These are phyloP conservation scores for Pezicula carpinea DNA, from an alignment of 2,329 filamentous ascomycete species.

Conservation along the genomic window DNA sequence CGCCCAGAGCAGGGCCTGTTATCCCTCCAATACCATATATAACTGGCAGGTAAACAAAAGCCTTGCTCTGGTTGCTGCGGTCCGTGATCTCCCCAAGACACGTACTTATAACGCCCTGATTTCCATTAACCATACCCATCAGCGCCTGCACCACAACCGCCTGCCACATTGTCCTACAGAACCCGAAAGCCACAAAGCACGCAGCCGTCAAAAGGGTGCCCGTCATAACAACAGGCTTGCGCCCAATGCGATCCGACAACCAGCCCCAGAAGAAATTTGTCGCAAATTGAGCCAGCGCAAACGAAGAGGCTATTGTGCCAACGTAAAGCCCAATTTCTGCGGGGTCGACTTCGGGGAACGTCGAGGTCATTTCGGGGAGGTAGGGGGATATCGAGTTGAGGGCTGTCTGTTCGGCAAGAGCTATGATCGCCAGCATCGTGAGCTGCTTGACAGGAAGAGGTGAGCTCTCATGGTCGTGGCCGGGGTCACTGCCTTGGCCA, in stretches of 20 bases:
- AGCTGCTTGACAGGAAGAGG: constrained; percentile 82
- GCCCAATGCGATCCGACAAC: constrained; percentile 71
- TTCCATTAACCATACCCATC: constrained; percentile 93
- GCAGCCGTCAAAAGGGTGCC: constrained; percentile 78
- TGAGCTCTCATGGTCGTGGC: constrained; percentile 36
- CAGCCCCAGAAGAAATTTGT: constrained; percentile 93
- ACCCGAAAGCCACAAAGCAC: constrained; percentile 83
- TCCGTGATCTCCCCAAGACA: constrained; percentile 94
- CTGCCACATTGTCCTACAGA: constrained; percentile 79
- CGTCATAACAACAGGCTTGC: constrained; percentile 76
- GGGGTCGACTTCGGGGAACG: constrained; percentile 73
- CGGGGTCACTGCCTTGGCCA: constrained; percentile 30
- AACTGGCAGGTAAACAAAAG: constrained; percentile 90
- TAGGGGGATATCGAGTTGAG: constrained; percentile 96
- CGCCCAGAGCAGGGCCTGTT: constrained; percentile 87
- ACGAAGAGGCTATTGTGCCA: constrained; percentile 82
- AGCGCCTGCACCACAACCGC: constrained; percentile 78
- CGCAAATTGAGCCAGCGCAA: constrained; percentile 85
- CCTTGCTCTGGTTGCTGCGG: constrained; percentile 85
- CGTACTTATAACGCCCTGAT: constrained; percentile 89
- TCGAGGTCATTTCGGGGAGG: constrained; percentile 83
- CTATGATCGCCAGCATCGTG: constrained; percentile 78
- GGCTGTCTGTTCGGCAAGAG: constrained; percentile 90
- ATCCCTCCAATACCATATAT: constrained; percentile 96
- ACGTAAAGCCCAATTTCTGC: constrained; percentile 80